These are phyloP conservation scores for Fusarium napiforme DNA, from an alignment of 2,329 filamentous ascomycete species.

Conservation along the genomic window DNA sequence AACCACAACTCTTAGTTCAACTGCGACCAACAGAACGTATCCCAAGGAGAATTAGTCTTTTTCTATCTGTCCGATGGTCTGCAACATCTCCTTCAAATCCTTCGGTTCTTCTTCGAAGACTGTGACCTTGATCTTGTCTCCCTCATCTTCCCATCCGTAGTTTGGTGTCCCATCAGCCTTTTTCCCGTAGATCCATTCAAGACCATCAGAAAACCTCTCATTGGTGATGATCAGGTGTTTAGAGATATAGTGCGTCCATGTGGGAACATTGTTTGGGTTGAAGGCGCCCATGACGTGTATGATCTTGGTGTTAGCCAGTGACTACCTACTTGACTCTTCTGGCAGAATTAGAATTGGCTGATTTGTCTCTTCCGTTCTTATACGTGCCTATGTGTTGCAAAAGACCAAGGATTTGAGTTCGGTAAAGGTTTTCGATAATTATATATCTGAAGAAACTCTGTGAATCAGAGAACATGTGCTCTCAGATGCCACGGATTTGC, in stretches of 20 bases:
- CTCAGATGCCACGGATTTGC: rapidly evolving
- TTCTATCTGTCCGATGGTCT: not conserved
- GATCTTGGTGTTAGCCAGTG: no score
- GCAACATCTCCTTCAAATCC: not conserved
- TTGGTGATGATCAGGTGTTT: not conserved
- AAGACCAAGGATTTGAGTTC: rapidly evolving
- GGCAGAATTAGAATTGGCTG: not conserved
- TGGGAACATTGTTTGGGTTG: not conserved
- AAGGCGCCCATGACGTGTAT: not conserved
- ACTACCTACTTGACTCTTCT: not conserved
- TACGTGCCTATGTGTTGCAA: not conserved
- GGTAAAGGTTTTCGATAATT: rapidly evolving
- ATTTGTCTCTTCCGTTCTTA: not conserved
- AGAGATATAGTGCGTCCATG: not conserved
- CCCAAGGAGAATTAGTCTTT: not conserved
- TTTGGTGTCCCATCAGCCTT: not conserved
- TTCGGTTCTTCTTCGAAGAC: not conserved
- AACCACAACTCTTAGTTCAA: rapidly evolving
- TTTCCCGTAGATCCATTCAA: not conserved
- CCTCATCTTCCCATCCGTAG: not conserved
- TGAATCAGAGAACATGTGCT: not conserved
- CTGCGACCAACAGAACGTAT: not conserved
- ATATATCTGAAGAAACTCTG: not conserved
- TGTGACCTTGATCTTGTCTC: not conserved
- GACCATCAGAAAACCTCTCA: not conserved